Base-by-base conservation (phyloP, 1,284 basidiomycete species). In the Schizophyllum amplum region DNA sequence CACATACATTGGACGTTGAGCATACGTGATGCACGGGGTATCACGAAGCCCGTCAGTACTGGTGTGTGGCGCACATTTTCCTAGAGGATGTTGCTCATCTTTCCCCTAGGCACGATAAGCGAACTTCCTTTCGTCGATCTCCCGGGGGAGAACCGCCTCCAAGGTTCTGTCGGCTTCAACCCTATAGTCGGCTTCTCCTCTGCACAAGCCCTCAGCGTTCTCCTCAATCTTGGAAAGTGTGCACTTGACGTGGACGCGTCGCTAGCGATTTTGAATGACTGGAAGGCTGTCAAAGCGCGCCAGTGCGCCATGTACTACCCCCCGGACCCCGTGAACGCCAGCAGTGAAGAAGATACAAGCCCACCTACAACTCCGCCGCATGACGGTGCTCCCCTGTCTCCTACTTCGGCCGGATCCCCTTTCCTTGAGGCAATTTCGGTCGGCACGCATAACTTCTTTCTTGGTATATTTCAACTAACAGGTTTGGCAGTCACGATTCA, bases 351-450 rank as follows among this genome's bases (percentile, higher is more conserved):
- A 5, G 27, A 48, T 47, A 26, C 48, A 20, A 24, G 56, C 15
- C 53, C 48, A 9, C 58, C 17, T 22, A 47, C 11, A 17, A 54
- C 33, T 51, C 55, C 25, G 51, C 42, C 5, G 53, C 54, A 17
- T 56, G 53, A 24, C 24, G 50, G 20, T 21, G 21, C 23, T 67
- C 69, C 23, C 59, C 65, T 63, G 52, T 67, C 71, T 5, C n/a
- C n/a, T n/a, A n/a, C n/a, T n/a, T n/a, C n/a, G n/a, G 71, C 74
- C 5, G 64, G 71, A 23, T 73, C 77, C 1, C 75, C 74, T 2
- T 73, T 76, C 53, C 69, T 79, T 58, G 65, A 74, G 47, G 76
- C 74, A 17, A 68, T 84, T 55, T 80, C 80, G 53, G 81, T 82
- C 59, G 63, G 70, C 62, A 17, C 64, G 63, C 24, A 13, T 49